These are phyloP conservation scores for Suhomyces panamericanus DNA, from an alignment of 1,139 yeast genomes.

Conservation along the genomic window DNA sequence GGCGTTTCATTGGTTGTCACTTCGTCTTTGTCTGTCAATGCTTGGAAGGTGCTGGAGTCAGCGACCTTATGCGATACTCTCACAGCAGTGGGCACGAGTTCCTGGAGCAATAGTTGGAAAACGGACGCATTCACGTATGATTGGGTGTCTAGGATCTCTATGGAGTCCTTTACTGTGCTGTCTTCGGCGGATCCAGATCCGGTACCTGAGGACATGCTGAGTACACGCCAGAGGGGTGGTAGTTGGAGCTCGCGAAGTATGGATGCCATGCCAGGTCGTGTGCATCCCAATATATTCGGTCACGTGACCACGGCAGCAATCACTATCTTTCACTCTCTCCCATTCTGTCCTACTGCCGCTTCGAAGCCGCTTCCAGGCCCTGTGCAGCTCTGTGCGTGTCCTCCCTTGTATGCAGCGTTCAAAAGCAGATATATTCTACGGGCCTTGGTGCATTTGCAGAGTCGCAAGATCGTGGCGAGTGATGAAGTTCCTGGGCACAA, in stretches of 20 bases:
- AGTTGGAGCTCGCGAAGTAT: background rate
- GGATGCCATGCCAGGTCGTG: background rate
- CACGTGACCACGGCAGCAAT: too few species aligned
- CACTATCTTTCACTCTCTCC: too few species aligned
- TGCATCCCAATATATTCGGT: background rate
- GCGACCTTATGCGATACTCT: conserved; percentile 44
- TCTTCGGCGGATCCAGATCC: conserved; percentile 1
- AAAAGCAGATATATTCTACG: too few species aligned
- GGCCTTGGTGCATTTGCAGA: too few species aligned
- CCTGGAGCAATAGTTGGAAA: conserved; percentile 66
- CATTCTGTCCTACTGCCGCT: too few species aligned
- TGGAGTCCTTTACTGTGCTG: background rate
- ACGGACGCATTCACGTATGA: conserved; percentile 48
- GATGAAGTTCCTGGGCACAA: background rate
- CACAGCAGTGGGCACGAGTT: conserved; percentile 70
- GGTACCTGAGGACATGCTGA: background rate
- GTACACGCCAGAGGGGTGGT: background rate
- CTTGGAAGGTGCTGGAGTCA: conserved; percentile 5
- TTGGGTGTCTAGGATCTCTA: conserved; percentile 25
- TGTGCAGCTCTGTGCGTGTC: too few species aligned
- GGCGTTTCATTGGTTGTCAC: conserved; percentile 21
- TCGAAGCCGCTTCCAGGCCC: too few species aligned
- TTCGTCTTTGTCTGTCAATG: conserved; percentile 6
- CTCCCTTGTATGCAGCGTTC: too few species aligned
- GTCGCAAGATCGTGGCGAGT: background rate